phyloP scores from a whole-genome alignment of 805 yeast genomes.

The Lipomyces chichibuensis region DNA sequence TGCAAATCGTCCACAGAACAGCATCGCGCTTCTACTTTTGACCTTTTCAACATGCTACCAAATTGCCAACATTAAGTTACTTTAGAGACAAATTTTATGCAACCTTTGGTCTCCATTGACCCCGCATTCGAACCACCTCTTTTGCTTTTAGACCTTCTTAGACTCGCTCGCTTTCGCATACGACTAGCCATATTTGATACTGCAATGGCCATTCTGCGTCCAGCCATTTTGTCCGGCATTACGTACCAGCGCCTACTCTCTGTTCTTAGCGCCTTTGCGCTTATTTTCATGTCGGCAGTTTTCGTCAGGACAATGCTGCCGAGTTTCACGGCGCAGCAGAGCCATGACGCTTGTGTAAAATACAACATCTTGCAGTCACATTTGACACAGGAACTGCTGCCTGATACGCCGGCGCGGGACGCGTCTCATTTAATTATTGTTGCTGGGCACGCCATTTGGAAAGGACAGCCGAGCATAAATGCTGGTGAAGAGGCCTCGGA shows the following conservation, averaged over 20 bases:
- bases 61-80: not conserved
- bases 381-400: not conserved
- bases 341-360: not conserved
- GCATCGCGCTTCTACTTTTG: not conserved
- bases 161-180: not conserved
- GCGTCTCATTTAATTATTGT: conserved; percentile 50
- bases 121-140: not conserved
- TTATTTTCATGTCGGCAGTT: not conserved
- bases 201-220: not conserved
- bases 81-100: no score
- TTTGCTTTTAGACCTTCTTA: not conserved
- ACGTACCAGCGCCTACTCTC: not conserved
- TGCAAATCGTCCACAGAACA: not conserved
- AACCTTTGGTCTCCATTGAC: no score
- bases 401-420: conserved; percentile 15
- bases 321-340: not conserved
- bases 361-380: not conserved
- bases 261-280: not conserved
- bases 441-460: conserved; percentile 71
- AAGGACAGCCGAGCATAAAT: conserved; percentile 42
- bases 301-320: not conserved
- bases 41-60: not conserved
- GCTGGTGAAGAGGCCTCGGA: conserved; percentile 55
- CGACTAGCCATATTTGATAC: not conserved
- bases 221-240: not conserved